These are phyloP conservation scores for Rhododendron ferrugineum DNA, from an alignment of 148 eudicot genomes.

Conservation along the genomic window DNA sequence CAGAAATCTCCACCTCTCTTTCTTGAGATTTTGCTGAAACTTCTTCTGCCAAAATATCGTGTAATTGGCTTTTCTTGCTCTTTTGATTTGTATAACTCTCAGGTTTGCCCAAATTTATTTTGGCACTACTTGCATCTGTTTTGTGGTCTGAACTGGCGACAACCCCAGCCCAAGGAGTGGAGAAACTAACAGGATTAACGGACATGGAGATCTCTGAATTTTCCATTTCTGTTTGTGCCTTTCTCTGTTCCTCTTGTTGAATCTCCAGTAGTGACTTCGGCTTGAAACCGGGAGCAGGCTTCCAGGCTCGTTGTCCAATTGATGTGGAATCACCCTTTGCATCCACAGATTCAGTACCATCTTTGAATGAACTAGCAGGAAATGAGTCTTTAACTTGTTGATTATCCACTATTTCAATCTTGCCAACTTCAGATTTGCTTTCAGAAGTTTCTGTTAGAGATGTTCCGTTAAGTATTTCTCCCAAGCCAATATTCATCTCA, in stretches of 20 bases:
- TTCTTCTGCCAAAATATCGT: slow-evolving; percentile 69
- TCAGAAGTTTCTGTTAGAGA: slow-evolving; percentile 18
- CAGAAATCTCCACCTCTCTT: slow-evolving; percentile 29
- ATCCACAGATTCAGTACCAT: slow-evolving; percentile 23
- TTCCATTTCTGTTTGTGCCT: slow-evolving; percentile 40
- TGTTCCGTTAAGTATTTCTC: slow-evolving; percentile 14
- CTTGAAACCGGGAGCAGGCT: slow-evolving; percentile 79
- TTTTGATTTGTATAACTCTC: slow-evolving; percentile 27
- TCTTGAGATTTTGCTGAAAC: slow-evolving; percentile 41
- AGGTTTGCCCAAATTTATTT: slow-evolving; percentile 21
- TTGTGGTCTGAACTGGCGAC: slow-evolving; percentile 43
- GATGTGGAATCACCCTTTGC: slow-evolving; percentile 21
- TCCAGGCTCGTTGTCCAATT: slow-evolving; percentile 65
- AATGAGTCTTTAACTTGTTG: slow-evolving; percentile 22
- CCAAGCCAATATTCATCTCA: slow-evolving; percentile 15
- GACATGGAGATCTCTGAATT: slow-evolving; percentile 42
- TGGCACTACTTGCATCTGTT: slow-evolving; percentile 27
- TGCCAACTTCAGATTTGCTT: slow-evolving; percentile 14
- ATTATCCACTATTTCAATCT: slow-evolving; percentile 11
- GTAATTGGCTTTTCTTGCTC: slow-evolving; percentile 65
- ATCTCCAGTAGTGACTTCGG: slow-evolving; percentile 88
- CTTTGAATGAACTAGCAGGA: slow-evolving; percentile 12
- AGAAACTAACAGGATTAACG: slow-evolving; percentile 33
- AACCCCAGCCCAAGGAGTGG: slow-evolving; percentile 79
- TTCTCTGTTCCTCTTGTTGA: slow-evolving; percentile 86